phyloP scores from a whole-genome alignment of 768 basidiomycete genomes.

The Boletus vermiculosoides region DNA sequence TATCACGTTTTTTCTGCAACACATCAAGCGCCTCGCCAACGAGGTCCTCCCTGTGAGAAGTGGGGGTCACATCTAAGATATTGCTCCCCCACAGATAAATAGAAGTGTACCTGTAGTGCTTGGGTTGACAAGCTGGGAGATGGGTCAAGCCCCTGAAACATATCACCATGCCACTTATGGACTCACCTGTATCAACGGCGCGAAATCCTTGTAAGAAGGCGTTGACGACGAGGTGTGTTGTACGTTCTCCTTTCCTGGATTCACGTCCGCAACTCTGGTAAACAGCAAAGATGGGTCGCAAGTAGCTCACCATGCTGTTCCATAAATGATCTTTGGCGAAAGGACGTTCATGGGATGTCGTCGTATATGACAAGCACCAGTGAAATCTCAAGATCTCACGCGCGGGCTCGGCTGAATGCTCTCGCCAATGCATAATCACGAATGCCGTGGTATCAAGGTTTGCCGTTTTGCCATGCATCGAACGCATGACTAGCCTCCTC shows the following conservation, averaged over 20 bases:
- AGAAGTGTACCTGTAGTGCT: conserved; percentile 61
- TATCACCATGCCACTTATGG: conserved; percentile 4
- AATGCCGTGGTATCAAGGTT: not conserved
- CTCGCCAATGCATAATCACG: not conserved
- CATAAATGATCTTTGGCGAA: conserved; percentile 52
- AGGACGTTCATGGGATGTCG: conserved; percentile 30
- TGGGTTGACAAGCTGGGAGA: conserved; percentile 59
- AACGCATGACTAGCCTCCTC: not conserved
- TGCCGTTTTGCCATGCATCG: not conserved
- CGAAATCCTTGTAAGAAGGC: conserved; percentile 77
- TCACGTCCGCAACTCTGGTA: not conserved
- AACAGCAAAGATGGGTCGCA: not conserved
- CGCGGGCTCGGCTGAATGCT: conserved; percentile 1
- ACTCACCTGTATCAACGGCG: conserved; percentile 78
- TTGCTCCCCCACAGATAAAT: not conserved
- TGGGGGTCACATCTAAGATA: not conserved
- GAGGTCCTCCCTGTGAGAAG: conserved; percentile 62
- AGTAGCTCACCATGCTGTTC: conserved; percentile 54
- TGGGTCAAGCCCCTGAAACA: conserved; percentile 16
- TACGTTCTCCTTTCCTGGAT: conserved; percentile 74
- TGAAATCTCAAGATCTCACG: conserved; percentile 23
- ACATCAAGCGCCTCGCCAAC: conserved; percentile 71
- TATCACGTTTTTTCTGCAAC: conserved; percentile 53
- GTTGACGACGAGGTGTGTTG: conserved; percentile 61
- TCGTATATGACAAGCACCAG: conserved; percentile 2